Evolutionary conservation across 2,329 filamentous ascomycete genomes (phyloP).

Genomic region (Falciphora oryzae): DNA sequence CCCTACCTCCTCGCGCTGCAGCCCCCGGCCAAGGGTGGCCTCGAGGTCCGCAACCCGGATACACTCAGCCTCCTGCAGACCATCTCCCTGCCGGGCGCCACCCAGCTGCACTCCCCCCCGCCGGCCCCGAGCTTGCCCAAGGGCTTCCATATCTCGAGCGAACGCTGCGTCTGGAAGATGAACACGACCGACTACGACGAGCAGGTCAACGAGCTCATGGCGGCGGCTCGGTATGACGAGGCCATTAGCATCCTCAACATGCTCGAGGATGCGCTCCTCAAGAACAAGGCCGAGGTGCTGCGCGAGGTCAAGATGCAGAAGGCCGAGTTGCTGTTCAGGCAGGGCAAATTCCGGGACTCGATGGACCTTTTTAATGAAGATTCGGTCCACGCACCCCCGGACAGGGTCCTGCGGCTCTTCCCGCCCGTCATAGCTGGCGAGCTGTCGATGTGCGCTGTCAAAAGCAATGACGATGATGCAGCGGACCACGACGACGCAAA

Average conservation of each 20-base stretch:
- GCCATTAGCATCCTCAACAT: slow-evolving; percentile 83
- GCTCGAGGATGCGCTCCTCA: slow-evolving; percentile 86
- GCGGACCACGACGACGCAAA: slow-evolving; percentile 1
- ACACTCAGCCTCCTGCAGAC: slow-evolving; percentile 86
- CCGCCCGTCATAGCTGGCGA: slow-evolving; percentile 79
- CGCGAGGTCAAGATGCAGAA: slow-evolving; percentile 89
- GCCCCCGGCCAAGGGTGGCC: slow-evolving; percentile 65
- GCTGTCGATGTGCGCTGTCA: slow-evolving; percentile 47
- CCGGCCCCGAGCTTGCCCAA: slow-evolving; percentile 94
- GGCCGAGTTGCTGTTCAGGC: slow-evolving; percentile 75
- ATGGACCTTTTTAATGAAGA: slow-evolving; percentile 82
- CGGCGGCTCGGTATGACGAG: slow-evolving; percentile 73
- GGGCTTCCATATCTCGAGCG: slow-evolving; percentile 88
- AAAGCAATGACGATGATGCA: neutral
- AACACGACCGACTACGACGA: slow-evolving; percentile 84
- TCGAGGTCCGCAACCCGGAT: slow-evolving; percentile 90
- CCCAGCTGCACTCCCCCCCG: slow-evolving; percentile 82
- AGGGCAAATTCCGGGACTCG: slow-evolving; percentile 76
- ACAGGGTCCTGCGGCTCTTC: slow-evolving; percentile 79
- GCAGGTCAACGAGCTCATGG: slow-evolving; percentile 77
- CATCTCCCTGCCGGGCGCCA: slow-evolving; percentile 74
- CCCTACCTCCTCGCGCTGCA: slow-evolving; percentile 89
- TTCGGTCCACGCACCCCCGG: slow-evolving; percentile 82
- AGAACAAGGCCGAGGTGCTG: slow-evolving; percentile 73
- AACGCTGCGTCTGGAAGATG: slow-evolving; percentile 94